Evolutionary conservation across 305 asterid species (phyloP).

Genomic region (Fraxinus sp.): DNA sequence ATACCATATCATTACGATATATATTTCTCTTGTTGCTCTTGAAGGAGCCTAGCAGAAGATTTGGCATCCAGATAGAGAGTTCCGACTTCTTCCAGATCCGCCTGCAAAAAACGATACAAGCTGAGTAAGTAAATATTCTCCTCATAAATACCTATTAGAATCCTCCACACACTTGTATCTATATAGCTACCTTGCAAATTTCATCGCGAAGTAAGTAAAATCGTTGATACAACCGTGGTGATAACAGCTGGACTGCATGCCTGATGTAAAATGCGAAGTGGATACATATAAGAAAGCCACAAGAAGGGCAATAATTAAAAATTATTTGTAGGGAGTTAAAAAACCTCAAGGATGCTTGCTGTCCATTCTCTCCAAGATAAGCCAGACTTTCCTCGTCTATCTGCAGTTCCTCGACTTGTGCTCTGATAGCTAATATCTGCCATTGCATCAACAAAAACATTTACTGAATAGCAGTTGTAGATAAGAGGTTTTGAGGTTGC

Average conservation of each 20-base stretch:
- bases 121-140: neutral
- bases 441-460: neutral
- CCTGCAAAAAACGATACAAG: constrained; percentile 38
- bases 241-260: constrained; percentile 83
- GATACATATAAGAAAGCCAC: neutral
- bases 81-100: constrained; percentile 84
- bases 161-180: neutral
- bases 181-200: constrained; percentile 66
- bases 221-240: too few relatives aligned
- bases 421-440: constrained; percentile 92
- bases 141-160: neutral
- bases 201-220: too few relatives aligned
- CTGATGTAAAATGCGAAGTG: constrained; percentile 33
- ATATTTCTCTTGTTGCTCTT: constrained; percentile 92
- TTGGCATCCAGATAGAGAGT: constrained; percentile 77
- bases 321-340: neutral
- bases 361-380: constrained; percentile 83
- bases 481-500: neutral
- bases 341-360: constrained; percentile 81
- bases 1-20: constrained; percentile 42
- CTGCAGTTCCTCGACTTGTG: constrained; percentile 90
- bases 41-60: constrained; percentile 91
- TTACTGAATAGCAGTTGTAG: neutral
- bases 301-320: neutral
- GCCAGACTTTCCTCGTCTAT: constrained; percentile 97